Evolutionary conservation across 2,329 filamentous ascomycete species (phyloP).

Genomic region (Diatrype stigma): DNA sequence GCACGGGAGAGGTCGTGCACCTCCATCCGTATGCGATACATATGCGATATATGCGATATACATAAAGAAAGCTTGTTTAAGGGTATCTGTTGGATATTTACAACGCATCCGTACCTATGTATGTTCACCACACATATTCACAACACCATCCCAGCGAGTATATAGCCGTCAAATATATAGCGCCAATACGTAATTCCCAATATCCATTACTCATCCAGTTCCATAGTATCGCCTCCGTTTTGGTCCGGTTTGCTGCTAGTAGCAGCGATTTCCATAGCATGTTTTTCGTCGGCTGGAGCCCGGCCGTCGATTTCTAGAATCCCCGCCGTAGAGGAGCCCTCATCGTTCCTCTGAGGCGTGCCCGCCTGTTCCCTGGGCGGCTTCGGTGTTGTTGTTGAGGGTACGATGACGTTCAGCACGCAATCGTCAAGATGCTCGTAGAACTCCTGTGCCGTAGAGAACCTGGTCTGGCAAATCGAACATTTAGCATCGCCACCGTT

Average conservation of each 20-base stretch:
- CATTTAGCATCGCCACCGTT: conserved; percentile 69
- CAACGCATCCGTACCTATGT: not conserved
- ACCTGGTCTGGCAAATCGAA: conserved; percentile 78
- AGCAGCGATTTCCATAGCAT: conserved; percentile 11
- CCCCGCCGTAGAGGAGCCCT: conserved; percentile 15
- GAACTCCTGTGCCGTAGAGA: conserved; percentile 87
- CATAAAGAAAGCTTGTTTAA: not conserved
- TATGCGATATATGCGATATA: too few relatives aligned
- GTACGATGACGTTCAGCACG: conserved; percentile 56
- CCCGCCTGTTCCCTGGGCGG: conserved; percentile 20
- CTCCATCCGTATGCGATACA: too few relatives aligned
- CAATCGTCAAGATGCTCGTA: conserved; percentile 87
- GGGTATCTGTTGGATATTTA: not conserved
- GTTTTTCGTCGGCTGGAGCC: conserved; percentile 10
- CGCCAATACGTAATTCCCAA: not conserved
- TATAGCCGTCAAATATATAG: not conserved
- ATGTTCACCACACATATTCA: not conserved
- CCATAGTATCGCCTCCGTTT: conserved; percentile 24
- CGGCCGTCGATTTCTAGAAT: conserved; percentile 21
- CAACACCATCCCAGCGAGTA: not conserved
- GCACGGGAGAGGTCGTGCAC: too few relatives aligned
- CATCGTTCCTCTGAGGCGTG: conserved; percentile 21
- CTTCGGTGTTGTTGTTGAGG: conserved; percentile 34
- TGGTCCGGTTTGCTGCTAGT: conserved; percentile 12
- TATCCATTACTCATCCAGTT: conserved; percentile 22